A percentile compares a stretch with the other conserved stretches of the same genome.
Conservation (phyloP, 176 grass and related monocot species). For the Otatea glauca region DNA sequence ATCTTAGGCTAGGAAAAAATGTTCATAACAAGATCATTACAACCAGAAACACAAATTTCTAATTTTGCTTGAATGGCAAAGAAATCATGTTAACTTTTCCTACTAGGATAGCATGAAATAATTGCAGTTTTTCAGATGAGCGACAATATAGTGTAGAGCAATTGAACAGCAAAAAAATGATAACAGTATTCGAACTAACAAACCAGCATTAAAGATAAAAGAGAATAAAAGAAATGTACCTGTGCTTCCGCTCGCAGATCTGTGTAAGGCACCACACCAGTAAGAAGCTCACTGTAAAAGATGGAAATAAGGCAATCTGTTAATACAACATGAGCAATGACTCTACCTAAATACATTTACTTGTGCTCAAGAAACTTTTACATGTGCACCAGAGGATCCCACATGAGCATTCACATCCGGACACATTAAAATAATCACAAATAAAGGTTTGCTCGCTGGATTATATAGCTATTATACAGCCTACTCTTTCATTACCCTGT, state of each 20-base stretch:
- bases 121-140: background rate
- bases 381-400: background rate
- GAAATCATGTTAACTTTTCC: background rate
- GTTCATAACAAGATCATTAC: background rate
- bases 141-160: background rate
- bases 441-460: background rate
- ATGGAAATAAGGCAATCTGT: constrained; percentile 24
- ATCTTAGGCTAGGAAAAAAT: constrained; percentile 26
- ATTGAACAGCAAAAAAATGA: constrained; percentile 8
- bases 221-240: constrained; percentile 54
- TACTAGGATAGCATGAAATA: constrained; percentile 18
- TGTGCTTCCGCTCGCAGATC: constrained; percentile 96
- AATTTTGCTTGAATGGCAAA: constrained; percentile 11
- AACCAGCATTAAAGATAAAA: constrained; percentile 21
- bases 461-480: background rate
- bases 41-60: background rate
- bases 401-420: background rate
- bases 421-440: background rate
- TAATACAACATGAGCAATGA: background rate
- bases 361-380: constrained; percentile 1
- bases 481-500: background rate
- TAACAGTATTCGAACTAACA: background rate
- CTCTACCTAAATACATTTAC: background rate
- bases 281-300: constrained; percentile 89
- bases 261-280: constrained; percentile 93